These are phyloP conservation scores for Talaromyces marneffei DNA, from an alignment of 2,329 filamentous ascomycete species.

Conservation along the genomic window DNA sequence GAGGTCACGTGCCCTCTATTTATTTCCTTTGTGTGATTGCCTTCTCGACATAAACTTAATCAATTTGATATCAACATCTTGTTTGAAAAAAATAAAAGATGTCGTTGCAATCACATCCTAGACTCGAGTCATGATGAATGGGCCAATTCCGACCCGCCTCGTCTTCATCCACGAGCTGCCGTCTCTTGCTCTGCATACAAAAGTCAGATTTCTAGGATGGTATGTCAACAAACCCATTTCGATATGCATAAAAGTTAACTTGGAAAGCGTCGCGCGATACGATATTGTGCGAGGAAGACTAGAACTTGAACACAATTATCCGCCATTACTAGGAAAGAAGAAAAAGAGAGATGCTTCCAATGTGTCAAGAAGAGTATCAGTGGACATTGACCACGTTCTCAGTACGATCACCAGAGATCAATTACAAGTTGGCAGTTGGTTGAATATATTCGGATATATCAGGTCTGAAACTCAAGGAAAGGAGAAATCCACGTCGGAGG, in stretches of 20 bases:
- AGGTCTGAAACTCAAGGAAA: not conserved
- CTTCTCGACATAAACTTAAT: not conserved
- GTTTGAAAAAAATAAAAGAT: not conserved
- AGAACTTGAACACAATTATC: slow-evolving; percentile 62
- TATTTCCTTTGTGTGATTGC: not conserved
- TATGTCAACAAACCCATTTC: slow-evolving; percentile 36
- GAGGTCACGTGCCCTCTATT: slow-evolving; percentile 27
- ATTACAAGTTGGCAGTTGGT: slow-evolving; percentile 70
- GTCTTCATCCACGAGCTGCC: slow-evolving; percentile 61
- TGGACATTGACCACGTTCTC: slow-evolving; percentile 68
- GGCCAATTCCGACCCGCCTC: slow-evolving; percentile 59
- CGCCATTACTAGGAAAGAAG: not conserved
- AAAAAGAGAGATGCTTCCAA: slow-evolving; percentile 16
- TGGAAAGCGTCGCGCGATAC: slow-evolving; percentile 54
- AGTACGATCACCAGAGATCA: slow-evolving; percentile 58
- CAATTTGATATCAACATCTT: not conserved
- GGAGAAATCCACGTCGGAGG: not conserved
- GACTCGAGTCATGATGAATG: slow-evolving; percentile 28
- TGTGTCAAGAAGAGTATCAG: slow-evolving; percentile 35
- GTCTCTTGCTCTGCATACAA: slow-evolving; percentile 53
- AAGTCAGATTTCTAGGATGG: slow-evolving; percentile 91
- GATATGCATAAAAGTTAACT: not conserved
- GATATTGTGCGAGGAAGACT: slow-evolving; percentile 55
- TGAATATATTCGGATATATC: slow-evolving; percentile 83
- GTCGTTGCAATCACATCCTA: not conserved